Conservation (phyloP, 2,329 filamentous ascomycete genomes). For the Colletotrichum sp. region DNA sequence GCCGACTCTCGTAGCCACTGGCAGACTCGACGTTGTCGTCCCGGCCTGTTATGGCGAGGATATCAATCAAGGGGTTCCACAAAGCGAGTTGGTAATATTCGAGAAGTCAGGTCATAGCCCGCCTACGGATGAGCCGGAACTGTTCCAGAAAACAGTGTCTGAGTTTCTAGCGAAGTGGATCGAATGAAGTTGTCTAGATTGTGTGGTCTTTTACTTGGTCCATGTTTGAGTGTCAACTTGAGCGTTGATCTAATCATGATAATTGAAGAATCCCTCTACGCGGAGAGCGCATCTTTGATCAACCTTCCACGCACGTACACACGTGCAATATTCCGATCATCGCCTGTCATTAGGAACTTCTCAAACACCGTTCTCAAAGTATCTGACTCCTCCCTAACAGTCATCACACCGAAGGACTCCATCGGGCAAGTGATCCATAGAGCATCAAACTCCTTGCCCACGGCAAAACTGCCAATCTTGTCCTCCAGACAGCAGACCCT, state of each 20-base stretch:
- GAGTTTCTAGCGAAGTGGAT: constrained; percentile 9
- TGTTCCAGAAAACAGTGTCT: constrained; percentile 14
- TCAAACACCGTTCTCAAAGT: constrained; percentile 53
- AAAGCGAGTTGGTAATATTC: constrained; percentile 24
- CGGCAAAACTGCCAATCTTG: constrained; percentile 59
- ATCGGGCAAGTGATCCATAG: constrained; percentile 47
- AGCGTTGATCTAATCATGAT: neutral
- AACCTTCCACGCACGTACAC: constrained; percentile 56
- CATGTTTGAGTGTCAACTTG: neutral
- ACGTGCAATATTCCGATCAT: constrained; percentile 62
- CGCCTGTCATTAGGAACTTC: constrained; percentile 69
- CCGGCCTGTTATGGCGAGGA: constrained; percentile 24
- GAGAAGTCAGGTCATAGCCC: constrained; percentile 26
- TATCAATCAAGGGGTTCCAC: constrained; percentile 18
- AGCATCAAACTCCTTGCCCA: constrained; percentile 68
- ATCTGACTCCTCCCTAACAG: constrained; percentile 57
- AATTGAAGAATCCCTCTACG: neutral
- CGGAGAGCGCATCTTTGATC: constrained; percentile 11
- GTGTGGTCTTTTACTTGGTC: neutral
- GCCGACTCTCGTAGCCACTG: constrained; percentile 24
- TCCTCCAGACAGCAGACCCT: constrained; percentile 58
- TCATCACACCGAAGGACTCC: constrained; percentile 46
- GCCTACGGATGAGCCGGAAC: constrained; percentile 22
- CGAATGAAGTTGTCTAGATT: neutral
- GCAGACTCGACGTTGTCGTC: constrained; percentile 24